Evolutionary conservation across 139 green algal species (phyloP), one percentile per base, ranked within the genome.

Genomic region (Eudorina sp.): DNA sequence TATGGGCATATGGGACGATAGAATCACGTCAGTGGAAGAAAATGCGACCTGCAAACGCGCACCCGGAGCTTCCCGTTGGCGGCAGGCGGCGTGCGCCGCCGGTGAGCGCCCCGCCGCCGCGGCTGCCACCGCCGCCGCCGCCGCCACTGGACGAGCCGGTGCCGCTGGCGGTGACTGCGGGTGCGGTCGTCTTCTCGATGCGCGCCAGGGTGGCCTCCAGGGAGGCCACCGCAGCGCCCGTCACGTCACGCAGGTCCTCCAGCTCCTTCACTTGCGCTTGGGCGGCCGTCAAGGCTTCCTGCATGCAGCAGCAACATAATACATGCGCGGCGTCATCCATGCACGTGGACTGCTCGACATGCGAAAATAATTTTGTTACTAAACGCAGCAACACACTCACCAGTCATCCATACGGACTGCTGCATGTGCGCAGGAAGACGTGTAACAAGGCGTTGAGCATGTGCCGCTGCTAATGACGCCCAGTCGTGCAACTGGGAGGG

Each of bases 181-280:
- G 14, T 31, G 53, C 70, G 16, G 86, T 80, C 23, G 85, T 75
- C 13, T 83, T 40, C 45, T 95, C 93, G 5, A 95, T 91, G 27
- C 88, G 83, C 21, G 84, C 83, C 1, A 96, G 90, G 31, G 91
- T 95, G 4, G 55, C 75, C 69, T 96, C 90, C 62, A 96, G 89
- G 38, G 86, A 77, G 0, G 73, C 77, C 9, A 96, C 78, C 6
- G 94, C 92, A 8, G 90, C 84, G 11, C 79, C 88, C 0, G 92
- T 93, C 4, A 95, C 90, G 40, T 96, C 93, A 27, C 78, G 79
- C 13, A 89, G 78, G 36, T 92, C 93, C 14, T 85, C 40, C 34
- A 95, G 87, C 70, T 93, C 92, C 14, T 18, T 78, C 41, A 92
- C 70, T 72, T 88, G 55, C 0, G 69, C 83, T 19, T 88, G 38